These are phyloP conservation scores for Lipomyces sp. DNA, from an alignment of 805 yeast genomes.

Conservation along the genomic window DNA sequence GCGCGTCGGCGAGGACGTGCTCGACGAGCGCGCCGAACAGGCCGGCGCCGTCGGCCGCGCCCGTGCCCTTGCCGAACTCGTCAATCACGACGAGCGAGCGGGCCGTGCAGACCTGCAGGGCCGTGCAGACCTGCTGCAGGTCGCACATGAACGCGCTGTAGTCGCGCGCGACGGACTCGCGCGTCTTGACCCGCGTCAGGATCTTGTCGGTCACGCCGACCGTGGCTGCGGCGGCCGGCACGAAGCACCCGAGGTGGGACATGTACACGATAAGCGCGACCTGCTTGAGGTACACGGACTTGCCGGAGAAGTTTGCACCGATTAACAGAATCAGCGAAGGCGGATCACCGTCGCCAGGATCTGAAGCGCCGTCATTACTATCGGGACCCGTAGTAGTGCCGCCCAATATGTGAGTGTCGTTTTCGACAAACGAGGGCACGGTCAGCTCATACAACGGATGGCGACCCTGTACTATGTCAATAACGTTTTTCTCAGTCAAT, in stretches of 20 bases:
- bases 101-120: constrained; percentile 42
- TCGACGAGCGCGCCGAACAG: constrained; percentile 43
- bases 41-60: constrained; percentile 42
- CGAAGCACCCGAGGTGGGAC: constrained; percentile 54
- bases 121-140: constrained; percentile 44
- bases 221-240: constrained; percentile 49
- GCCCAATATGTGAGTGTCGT: constrained; percentile 39
- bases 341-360: constrained; percentile 33
- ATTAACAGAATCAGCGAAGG: constrained; percentile 41
- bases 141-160: constrained; percentile 54
- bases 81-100: constrained; percentile 49
- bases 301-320: constrained; percentile 54
- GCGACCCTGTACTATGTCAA: constrained; percentile 42
- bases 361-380: constrained; percentile 2
- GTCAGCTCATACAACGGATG: constrained; percentile 48
- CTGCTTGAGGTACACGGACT: constrained; percentile 50
- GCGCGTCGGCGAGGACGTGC: constrained; percentile 24
- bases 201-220: constrained; percentile 50
- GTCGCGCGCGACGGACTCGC: constrained; percentile 42
- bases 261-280: constrained; percentile 48
- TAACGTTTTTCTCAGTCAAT: constrained; percentile 32
- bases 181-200: constrained; percentile 45
- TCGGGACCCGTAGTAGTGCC: too few species aligned
- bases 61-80: constrained; percentile 56
- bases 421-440: constrained; percentile 44